These are phyloP conservation scores for Beauveria scarabaeidicola DNA, from an alignment of 2,329 filamentous ascomycete species.

Conservation along the genomic window DNA sequence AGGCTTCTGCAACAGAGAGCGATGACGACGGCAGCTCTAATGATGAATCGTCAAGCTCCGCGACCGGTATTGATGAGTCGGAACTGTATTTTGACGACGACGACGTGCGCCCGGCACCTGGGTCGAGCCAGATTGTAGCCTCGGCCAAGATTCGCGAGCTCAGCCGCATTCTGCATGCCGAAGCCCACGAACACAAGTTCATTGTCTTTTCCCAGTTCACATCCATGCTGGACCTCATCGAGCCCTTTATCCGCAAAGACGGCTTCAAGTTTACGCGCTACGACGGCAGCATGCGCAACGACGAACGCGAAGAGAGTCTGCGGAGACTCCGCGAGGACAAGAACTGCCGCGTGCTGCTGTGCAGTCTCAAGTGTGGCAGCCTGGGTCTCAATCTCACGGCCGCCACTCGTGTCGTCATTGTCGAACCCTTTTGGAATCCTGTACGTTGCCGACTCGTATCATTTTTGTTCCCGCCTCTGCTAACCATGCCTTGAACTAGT, in stretches of 20 bases:
- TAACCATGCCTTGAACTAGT: conserved; percentile 37
- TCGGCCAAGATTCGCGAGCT: conserved; percentile 92
- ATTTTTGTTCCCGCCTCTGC: neutral
- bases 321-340: conserved; percentile 66
- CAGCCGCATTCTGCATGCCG: conserved; percentile 68
- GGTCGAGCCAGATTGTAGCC: conserved; percentile 44
- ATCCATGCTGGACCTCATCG: conserved; percentile 92
- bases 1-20: conserved; percentile 8
- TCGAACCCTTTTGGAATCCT: conserved; percentile 98
- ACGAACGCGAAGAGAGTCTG: conserved; percentile 80
- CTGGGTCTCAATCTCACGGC: conserved; percentile 91
- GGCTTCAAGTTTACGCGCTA: conserved; percentile 79
- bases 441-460: conserved; percentile 35
- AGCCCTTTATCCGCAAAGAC: conserved; percentile 74
- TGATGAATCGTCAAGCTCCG: conserved; percentile 10
- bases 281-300: conserved; percentile 91
- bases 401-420: conserved; percentile 83
- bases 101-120: conserved; percentile 23
- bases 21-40: neutral
- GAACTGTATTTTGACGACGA: conserved; percentile 35
- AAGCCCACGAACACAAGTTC: conserved; percentile 80
- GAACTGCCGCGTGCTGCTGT: conserved; percentile 73
- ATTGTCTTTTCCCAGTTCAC: conserved; percentile 99
- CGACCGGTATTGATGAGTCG: conserved; percentile 31
- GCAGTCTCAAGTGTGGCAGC: conserved; percentile 88